A percentile compares a stretch with the other conserved stretches of the same genome.
These are phyloP conservation scores for Kazachstania sp. DNA, from an alignment of 1,139 yeast species.

Conservation along the genomic window DNA sequence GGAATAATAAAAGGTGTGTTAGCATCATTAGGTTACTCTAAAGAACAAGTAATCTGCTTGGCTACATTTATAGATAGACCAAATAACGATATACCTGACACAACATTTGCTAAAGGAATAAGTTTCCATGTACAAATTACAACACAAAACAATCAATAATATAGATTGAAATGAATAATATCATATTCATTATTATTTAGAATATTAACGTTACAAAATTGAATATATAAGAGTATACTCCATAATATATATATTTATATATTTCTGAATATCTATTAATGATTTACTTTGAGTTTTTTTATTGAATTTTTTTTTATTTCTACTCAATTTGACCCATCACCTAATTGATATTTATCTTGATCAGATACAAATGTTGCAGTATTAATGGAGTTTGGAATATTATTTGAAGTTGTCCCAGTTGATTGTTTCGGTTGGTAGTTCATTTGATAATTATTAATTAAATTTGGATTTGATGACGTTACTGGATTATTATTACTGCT, in stretches of 20 bases:
- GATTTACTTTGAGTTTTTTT: too few relatives aligned
- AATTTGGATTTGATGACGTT: not conserved
- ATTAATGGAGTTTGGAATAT: slow-evolving; percentile 2
- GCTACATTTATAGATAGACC: slow-evolving; percentile 27
- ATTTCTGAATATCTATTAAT: not conserved
- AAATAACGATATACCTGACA: slow-evolving; percentile 13
- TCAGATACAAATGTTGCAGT: not conserved
- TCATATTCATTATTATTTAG: not conserved
- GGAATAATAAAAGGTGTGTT: slow-evolving; percentile 80
- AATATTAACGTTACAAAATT: not conserved
- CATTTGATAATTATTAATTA: not conserved
- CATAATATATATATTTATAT: not conserved
- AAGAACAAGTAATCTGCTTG: slow-evolving; percentile 22
- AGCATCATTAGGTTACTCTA: slow-evolving; percentile 24
- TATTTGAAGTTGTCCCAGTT: not conserved
- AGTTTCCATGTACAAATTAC: slow-evolving; percentile 29
- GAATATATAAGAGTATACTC: not conserved
- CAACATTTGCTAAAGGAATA: slow-evolving; percentile 23
- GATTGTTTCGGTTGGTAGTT: not conserved
- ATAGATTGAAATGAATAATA: not conserved
- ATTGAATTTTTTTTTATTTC: not conserved
- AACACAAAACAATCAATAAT: not conserved
- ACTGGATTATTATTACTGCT: not conserved
- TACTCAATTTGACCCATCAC: not conserved
- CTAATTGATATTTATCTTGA: slow-evolving; percentile 1